Percentiles rank a stretch among this genome's conserved stretches.
These are phyloP conservation scores for Scleroderma citrinum DNA, from an alignment of 768 basidiomycete species.

Conservation along the genomic window DNA sequence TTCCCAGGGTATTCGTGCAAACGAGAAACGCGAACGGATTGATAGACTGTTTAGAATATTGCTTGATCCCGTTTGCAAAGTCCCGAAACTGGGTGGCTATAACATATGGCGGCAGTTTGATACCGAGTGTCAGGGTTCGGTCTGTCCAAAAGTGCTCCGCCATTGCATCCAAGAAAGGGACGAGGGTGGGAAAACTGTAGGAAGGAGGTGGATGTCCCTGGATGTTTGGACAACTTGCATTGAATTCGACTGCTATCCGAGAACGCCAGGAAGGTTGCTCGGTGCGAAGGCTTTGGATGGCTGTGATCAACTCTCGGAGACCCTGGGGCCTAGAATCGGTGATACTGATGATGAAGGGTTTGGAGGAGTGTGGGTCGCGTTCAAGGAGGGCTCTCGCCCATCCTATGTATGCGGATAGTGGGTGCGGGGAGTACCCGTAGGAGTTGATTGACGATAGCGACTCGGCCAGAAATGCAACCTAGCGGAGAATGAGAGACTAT, in stretches of 20 bases:
- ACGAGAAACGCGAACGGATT: slow-evolving; percentile 70
- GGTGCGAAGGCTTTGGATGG: slow-evolving; percentile 56
- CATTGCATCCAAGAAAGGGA: slow-evolving; percentile 50
- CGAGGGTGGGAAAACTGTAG: slow-evolving; percentile 50
- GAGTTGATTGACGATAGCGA: slow-evolving; percentile 67
- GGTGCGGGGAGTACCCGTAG: slow-evolving; percentile 82
- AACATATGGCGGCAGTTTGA: slow-evolving; percentile 77
- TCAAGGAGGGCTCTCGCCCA: slow-evolving; percentile 50
- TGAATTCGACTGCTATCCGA: slow-evolving; percentile 69
- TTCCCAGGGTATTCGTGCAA: slow-evolving; percentile 78
- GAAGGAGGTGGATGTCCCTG: slow-evolving; percentile 53
- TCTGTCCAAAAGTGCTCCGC: slow-evolving; percentile 45
- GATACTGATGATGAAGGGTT: slow-evolving; percentile 78
- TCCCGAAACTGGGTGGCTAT: slow-evolving; percentile 54
- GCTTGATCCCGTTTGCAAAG: slow-evolving; percentile 41
- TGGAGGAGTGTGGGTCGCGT: slow-evolving; percentile 32
- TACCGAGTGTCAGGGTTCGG: slow-evolving; percentile 55
- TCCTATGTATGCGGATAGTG: slow-evolving; percentile 56
- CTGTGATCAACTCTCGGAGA: slow-evolving; percentile 48
- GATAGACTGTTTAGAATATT: slow-evolving; percentile 27
- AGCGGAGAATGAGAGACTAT: slow-evolving; percentile 1
- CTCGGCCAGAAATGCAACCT: slow-evolving; percentile 58
- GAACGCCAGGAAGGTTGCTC: slow-evolving; percentile 27
- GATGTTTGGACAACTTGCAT: slow-evolving; percentile 84
- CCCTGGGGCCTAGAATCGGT: slow-evolving; percentile 52